phyloP scores from a whole-genome alignment of 2,329 filamentous ascomycete species.

The Epichloe sylvatica region DNA sequence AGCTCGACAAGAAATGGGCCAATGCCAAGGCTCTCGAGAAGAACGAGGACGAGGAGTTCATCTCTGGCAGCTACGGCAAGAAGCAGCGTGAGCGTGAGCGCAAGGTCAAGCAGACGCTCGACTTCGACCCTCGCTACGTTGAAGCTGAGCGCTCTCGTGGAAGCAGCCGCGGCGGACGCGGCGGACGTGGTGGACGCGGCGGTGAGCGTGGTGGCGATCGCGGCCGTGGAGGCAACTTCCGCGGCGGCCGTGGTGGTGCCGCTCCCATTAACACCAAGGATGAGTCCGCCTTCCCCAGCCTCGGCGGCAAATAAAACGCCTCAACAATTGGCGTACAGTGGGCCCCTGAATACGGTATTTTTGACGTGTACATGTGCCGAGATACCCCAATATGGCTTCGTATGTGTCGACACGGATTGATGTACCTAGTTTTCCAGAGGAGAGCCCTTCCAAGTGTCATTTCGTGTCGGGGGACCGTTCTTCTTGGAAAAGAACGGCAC shows the following conservation, averaged over 20 bases:
- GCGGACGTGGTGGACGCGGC: conserved; percentile 39
- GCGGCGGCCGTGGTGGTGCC: conserved; percentile 27
- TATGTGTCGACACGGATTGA: conserved; percentile 3
- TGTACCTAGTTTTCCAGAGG: conserved; percentile 2
- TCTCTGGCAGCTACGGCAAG: conserved; percentile 63
- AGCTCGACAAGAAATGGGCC: conserved; percentile 85
- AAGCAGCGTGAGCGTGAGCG: conserved; percentile 71
- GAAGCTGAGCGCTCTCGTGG: conserved; percentile 49
- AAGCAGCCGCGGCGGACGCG: conserved; percentile 37
- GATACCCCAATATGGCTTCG: conserved; percentile 6
- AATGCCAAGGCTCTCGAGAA: conserved; percentile 59
- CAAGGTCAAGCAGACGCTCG: conserved; percentile 80
- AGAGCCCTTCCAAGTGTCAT: background rate
- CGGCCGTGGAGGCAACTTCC: conserved; percentile 28
- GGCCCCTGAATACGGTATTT: background rate
- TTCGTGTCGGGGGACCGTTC: background rate
- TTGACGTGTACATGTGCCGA: conserved; percentile 5
- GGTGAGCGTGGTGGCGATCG: conserved; percentile 35
- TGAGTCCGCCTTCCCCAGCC: conserved; percentile 46
- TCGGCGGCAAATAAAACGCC: conserved; percentile 37
- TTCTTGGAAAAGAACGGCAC: background rate
- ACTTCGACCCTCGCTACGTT: conserved; percentile 74
- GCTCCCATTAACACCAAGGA: conserved; percentile 42
- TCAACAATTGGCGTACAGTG: background rate
- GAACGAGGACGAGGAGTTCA: conserved; percentile 60